Percentiles rank a stretch among this genome's conserved stretches.
phyloP scores from a whole-genome alignment of 1,284 basidiomycete genomes.

The Agaricales sp. region DNA sequence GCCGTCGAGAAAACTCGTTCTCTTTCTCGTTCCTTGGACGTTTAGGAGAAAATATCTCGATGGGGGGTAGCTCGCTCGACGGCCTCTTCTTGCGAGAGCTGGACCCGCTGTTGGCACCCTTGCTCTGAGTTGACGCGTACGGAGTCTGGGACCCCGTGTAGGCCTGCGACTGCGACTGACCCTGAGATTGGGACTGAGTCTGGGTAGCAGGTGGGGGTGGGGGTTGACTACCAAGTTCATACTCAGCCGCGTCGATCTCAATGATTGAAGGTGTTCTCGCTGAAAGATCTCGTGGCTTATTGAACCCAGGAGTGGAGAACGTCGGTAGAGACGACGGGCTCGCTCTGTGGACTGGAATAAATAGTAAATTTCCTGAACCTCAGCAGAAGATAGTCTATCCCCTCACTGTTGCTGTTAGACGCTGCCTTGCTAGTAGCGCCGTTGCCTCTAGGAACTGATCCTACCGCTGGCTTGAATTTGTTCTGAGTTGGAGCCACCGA shows the following conservation, averaged over 20 bases:
- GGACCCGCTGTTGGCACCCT: neutral
- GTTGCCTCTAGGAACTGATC: neutral
- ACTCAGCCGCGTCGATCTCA: neutral
- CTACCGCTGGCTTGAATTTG: neutral
- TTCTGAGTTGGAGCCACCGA: neutral
- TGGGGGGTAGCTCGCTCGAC: neutral
- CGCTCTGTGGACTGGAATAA: no score
- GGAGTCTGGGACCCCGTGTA: neutral
- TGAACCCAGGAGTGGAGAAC: neutral
- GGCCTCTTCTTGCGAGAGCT: neutral
- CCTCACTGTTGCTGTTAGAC: no score
- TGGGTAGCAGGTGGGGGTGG: neutral
- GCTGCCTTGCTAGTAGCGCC: no score
- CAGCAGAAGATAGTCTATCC: no score
- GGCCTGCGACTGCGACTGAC: neutral
- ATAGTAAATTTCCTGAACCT: no score
- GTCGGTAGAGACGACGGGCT: neutral
- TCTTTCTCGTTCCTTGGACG: neutral
- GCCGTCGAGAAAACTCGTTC: neutral
- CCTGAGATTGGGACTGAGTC: neutral
- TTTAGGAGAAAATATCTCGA: neutral
- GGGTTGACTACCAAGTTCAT: neutral
- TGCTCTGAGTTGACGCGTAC: neutral
- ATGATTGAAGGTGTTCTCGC: neutral
- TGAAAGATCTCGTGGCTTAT: neutral